Evolutionary conservation across 306 rosid genomes (phyloP), one percentile per base, ranked within the genome.

Genomic region (Carpinus fangiana): DNA sequence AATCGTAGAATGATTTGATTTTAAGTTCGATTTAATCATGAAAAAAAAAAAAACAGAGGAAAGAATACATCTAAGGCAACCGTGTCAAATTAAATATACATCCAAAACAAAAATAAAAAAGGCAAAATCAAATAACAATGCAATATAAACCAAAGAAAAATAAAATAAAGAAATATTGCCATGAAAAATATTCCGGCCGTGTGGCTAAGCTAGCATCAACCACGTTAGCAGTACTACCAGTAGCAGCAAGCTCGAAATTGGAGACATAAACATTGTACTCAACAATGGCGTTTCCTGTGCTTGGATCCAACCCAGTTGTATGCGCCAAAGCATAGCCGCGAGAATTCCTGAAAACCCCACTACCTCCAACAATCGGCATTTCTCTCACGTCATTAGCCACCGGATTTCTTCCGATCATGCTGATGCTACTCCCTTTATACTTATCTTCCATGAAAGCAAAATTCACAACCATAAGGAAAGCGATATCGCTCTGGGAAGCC

Each of bases 261-360:
- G 73, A 70, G 31, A 84, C 76, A 76, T 18, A 68, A 21, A 68
- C 87, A 52, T 84, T 80, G 84, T 84, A 84, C 55, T 84, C 84
- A n/a, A 80, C 87, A 57, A 17, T 65, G 73, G 87, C 84, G 38
- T 84, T 84, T 48, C 87, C 81, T 28, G 81, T 47, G 28, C 2
- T 55, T 12, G 76, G 21, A 45, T 84, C 84, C 48, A 80, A 50
- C 81, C 52, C 72, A 56, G 72, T 72, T 2, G 87, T 84, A 45
- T 84, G 84, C 5, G 84, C 87, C 71, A 80, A 77, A 48, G 75
- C 87, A 74, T 80, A 80, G 36, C 84, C 82, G 7, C 80, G 80
- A 54, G 80, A 82, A 55, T 67, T 65, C 73, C 77, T 54, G 41
- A 84, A 80, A 61, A 55, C 34, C 31, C 84, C 84, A 0, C 54